A percentile compares a stretch with the other conserved stretches of the same genome.
These are phyloP conservation scores for Avena atlantica DNA, from an alignment of 176 grass and related monocot genomes.

Conservation along the genomic window DNA sequence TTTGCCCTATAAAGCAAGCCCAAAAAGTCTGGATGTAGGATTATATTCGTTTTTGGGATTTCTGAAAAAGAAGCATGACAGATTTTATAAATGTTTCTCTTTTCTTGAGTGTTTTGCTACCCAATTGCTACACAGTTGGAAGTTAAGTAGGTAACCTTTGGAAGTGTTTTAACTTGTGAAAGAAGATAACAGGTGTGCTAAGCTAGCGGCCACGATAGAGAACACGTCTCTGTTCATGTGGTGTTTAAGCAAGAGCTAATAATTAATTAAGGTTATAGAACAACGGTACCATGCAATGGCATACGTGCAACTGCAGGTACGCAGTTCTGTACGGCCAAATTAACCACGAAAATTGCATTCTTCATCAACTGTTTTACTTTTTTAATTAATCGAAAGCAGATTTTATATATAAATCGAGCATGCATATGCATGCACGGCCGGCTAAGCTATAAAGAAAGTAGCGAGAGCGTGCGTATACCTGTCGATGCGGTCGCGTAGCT, in stretches of 20 bases:
- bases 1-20: not conserved
- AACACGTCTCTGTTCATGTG: not conserved
- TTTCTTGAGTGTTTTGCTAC: not conserved
- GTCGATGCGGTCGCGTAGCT: slow-evolving; percentile 86
- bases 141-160: not conserved
- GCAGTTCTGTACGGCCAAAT: not conserved
- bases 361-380: not conserved
- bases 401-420: not conserved
- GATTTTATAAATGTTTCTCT: too few species aligned
- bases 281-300: slow-evolving; percentile 22
- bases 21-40: not conserved
- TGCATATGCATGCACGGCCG: not conserved
- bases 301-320: not conserved
- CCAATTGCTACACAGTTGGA: not conserved
- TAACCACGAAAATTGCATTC: not conserved
- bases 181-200: too few species aligned
- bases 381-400: not conserved
- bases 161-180: too few species aligned
- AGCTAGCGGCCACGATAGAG: not conserved
- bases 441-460: not conserved
- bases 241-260: not conserved
- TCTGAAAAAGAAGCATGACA: not conserved
- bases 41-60: not conserved
- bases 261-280: not conserved
- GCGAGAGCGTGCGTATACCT: slow-evolving; percentile 6